A percentile compares a stretch with the other conserved stretches of the same genome.
These are phyloP conservation scores for Jackrogersella multiformis DNA, from an alignment of 495 filamentous ascomycete genomes.

Conservation along the genomic window DNA sequence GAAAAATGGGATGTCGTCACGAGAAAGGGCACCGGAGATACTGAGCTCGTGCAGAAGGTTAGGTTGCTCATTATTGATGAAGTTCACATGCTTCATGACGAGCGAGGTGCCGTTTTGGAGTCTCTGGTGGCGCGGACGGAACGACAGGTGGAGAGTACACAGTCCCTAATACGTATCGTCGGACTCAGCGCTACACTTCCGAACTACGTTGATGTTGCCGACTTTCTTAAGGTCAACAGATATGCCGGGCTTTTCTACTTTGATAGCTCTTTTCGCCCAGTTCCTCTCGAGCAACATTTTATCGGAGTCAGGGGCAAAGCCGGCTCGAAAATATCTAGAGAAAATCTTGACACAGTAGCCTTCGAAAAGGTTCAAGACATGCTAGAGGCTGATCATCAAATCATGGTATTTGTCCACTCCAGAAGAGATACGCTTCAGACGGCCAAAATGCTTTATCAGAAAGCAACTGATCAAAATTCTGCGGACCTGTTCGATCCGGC, in stretches of 20 bases:
- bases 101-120: conserved; percentile 94
- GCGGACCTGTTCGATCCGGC: conserved; percentile 84
- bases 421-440: conserved; percentile 92
- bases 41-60: conserved; percentile 97
- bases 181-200: conserved; percentile 95
- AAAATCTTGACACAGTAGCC: conserved; percentile 84
- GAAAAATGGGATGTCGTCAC: conserved; percentile 99
- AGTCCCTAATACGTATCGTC: conserved; percentile 94
- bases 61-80: conserved; percentile 97
- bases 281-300: conserved; percentile 97
- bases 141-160: conserved; percentile 96
- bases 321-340: conserved; percentile 76
- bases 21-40: conserved; percentile 94
- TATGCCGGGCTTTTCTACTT: conserved; percentile 96
- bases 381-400: conserved; percentile 86
- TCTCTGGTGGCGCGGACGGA: conserved; percentile 94
- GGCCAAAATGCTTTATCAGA: conserved; percentile 83
- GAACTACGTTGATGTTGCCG: conserved; percentile 95
- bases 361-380: conserved; percentile 97
- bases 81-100: conserved; percentile 99
- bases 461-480: conserved; percentile 81
- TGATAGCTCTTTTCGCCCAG: conserved; percentile 92
- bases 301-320: conserved; percentile 94
- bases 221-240: conserved; percentile 95
- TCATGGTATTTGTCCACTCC: conserved; percentile 99